A percentile compares a stretch with the other conserved stretches of the same genome.
Conservation (phyloP, 1,284 basidiomycete species). For the Rhodotorula sp. region DNA sequence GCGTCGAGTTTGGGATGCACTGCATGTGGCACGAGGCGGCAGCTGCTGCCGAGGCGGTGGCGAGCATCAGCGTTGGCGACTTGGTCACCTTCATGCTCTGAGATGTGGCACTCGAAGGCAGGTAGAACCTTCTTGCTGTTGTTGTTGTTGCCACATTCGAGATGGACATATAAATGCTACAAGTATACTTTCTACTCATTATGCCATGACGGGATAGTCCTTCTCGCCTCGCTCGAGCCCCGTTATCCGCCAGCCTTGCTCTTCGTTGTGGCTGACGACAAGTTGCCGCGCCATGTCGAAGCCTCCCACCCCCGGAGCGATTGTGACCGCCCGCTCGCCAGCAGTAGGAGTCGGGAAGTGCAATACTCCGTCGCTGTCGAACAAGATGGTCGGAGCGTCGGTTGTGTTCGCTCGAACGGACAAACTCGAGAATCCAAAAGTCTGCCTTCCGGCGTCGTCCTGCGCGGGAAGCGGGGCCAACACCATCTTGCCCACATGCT, state of each 20-base stretch:
- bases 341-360: background rate
- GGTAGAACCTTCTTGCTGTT: no score
- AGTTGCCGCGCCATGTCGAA: background rate
- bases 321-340: no score
- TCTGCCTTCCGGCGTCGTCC: background rate
- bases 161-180: no score
- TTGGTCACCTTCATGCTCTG: no score
- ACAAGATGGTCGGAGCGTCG: constrained; percentile 5
- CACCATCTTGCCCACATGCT: constrained; percentile 8
- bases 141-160: no score
- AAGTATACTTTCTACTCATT: background rate
- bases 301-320: background rate
- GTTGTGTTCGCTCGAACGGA: background rate
- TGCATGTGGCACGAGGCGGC: constrained; percentile 7
- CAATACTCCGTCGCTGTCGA: constrained; percentile 3
- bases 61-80: background rate
- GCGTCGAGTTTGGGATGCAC: constrained; percentile 34
- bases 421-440: constrained; percentile 12
- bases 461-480: background rate
- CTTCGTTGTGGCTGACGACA: constrained; percentile 2
- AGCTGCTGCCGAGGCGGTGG: background rate
- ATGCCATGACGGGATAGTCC: constrained; percentile 20
- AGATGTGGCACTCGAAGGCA: no score
- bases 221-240: constrained; percentile 21
- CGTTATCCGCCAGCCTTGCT: background rate